Evolutionary conservation across 2,329 filamentous ascomycete species (phyloP).

Genomic region (Aureobasidium lini): DNA sequence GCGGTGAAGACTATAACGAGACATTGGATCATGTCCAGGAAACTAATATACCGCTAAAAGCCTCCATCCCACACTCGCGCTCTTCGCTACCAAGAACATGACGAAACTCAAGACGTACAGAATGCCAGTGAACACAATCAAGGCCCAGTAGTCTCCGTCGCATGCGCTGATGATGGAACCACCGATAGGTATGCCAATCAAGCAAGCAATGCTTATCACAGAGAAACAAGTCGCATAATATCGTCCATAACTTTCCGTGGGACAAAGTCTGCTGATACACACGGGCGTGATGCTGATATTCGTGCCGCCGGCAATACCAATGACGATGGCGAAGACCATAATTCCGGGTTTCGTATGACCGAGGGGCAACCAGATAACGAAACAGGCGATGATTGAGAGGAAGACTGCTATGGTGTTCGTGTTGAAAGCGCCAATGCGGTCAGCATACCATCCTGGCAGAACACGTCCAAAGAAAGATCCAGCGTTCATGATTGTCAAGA

Average conservation of each 20-base stretch:
- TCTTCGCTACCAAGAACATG: background rate
- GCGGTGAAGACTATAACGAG: no score
- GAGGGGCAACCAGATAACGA: slow-evolving; percentile 65
- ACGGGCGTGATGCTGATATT: slow-evolving; percentile 33
- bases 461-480: slow-evolving; percentile 69
- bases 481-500: slow-evolving; percentile 71
- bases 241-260: slow-evolving; percentile 33
- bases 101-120: slow-evolving; percentile 18
- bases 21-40: no score
- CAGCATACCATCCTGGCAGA: slow-evolving; percentile 66
- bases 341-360: slow-evolving; percentile 17
- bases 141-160: slow-evolving; percentile 25
- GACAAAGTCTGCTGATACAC: slow-evolving; percentile 41
- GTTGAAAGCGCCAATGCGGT: slow-evolving; percentile 74
- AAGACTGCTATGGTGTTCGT: slow-evolving; percentile 60
- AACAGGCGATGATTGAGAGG: slow-evolving; percentile 54
- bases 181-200: slow-evolving; percentile 28
- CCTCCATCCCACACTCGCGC: background rate
- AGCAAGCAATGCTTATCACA: slow-evolving; percentile 20
- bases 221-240: slow-evolving; percentile 31
- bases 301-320: slow-evolving; percentile 32
- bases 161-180: slow-evolving; percentile 21
- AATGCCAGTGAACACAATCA: slow-evolving; percentile 21
- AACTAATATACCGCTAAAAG: no score
- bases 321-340: slow-evolving; percentile 25